Evolutionary conservation across 2,329 filamentous ascomycete species (phyloP).

Genomic region (Claviceps arundinis): DNA sequence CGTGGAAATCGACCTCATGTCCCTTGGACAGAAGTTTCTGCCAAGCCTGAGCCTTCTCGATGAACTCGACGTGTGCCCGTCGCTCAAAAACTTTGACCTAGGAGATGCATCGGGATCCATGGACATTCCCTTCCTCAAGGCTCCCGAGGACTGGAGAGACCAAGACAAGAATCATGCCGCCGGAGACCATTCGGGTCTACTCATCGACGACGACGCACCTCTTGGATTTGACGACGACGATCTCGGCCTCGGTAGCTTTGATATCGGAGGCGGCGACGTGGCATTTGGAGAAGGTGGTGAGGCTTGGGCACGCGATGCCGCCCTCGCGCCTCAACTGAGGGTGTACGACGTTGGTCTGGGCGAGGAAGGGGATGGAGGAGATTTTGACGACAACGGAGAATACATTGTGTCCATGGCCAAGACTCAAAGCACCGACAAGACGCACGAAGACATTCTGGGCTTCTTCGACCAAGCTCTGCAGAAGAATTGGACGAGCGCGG

Average conservation of each 20-base stretch:
- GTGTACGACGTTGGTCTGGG: conserved; percentile 56
- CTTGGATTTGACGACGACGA: conserved; percentile 63
- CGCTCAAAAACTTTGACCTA: conserved; percentile 84
- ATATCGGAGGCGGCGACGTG: conserved; percentile 58
- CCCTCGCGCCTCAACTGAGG: conserved; percentile 72
- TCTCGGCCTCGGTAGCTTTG: conserved; percentile 56
- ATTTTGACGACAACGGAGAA: conserved; percentile 44
- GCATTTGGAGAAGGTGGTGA: conserved; percentile 94
- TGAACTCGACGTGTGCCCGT: conserved; percentile 84
- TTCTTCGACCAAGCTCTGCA: conserved; percentile 95
- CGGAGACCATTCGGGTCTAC: conserved; percentile 63
- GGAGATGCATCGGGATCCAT: conserved; percentile 74
- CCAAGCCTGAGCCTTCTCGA: conserved; percentile 66
- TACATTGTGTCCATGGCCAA: conserved; percentile 73
- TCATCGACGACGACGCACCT: conserved; percentile 77
- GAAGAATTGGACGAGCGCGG: conserved; percentile 97
- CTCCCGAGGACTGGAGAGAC: conserved; percentile 72
- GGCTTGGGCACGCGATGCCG: conserved; percentile 85
- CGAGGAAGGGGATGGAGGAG: conserved; percentile 26
- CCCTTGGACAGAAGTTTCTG: conserved; percentile 71
- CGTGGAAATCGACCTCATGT: conserved; percentile 64
- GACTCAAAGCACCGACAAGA: conserved; percentile 46
- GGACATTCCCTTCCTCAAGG: conserved; percentile 85
- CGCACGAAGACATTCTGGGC: conserved; percentile 89
- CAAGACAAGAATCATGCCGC: conserved; percentile 47